Evolutionary conservation across 192 early-diverging fungal genomes (phyloP).

Genomic region (Cetraspora pellucida): DNA sequence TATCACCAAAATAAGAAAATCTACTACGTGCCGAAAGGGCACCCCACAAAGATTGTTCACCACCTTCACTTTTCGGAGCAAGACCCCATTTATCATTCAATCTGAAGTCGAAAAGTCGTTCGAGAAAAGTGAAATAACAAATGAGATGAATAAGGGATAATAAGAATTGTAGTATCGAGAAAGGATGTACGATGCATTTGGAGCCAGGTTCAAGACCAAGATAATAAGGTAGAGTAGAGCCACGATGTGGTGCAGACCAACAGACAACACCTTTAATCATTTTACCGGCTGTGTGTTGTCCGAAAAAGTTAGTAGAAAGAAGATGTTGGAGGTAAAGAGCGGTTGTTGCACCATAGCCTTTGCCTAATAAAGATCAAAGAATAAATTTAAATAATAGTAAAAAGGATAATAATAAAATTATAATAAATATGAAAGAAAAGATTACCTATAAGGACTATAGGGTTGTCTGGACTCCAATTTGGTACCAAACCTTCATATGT

Average conservation of each 20-base stretch:
- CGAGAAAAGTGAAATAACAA: constrained; percentile 20
- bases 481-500: constrained; percentile 29
- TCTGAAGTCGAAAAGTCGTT: constrained; percentile 1
- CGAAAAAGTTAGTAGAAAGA: constrained; percentile 20
- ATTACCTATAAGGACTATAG: constrained; percentile 32
- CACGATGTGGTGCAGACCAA: constrained; percentile 33
- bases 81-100: constrained; percentile 31
- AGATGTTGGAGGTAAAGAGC: constrained; percentile 33
- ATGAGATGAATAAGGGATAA: constrained; percentile 17
- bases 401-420: no score
- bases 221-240: constrained; percentile 23
- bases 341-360: constrained; percentile 31
- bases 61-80: neutral
- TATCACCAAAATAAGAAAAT: constrained; percentile 26
- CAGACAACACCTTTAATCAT: constrained; percentile 29
- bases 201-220: constrained; percentile 32
- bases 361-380: constrained; percentile 12
- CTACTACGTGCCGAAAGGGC: constrained; percentile 22
- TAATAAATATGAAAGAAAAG: neutral
- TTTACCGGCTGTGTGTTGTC: constrained; percentile 13
- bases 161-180: constrained; percentile 14
- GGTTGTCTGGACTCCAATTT: constrained; percentile 28
- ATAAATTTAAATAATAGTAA: neutral
- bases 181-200: constrained; percentile 5
- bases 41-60: constrained; percentile 21